phyloP scores from a whole-genome alignment of 2,329 filamentous ascomycete species.

The Pyrenochaeta sp. region DNA sequence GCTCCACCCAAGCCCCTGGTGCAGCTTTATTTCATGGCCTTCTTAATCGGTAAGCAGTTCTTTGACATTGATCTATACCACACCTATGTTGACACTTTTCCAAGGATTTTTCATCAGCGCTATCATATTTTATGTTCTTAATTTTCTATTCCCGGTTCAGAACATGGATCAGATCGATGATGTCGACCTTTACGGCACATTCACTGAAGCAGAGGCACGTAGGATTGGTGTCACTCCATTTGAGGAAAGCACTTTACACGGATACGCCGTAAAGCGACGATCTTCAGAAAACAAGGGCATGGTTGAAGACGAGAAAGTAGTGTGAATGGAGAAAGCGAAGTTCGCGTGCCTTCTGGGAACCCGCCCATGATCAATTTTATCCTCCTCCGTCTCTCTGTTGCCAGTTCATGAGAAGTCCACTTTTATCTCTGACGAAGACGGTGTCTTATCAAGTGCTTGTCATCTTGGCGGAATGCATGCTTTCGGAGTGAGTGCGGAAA shows the following conservation, averaged over 20 bases:
- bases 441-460: too few species aligned
- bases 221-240: slow-evolving; percentile 49
- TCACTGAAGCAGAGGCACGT: slow-evolving; percentile 53
- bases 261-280: neutral
- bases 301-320: slow-evolving; percentile 7
- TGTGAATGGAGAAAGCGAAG: too few species aligned
- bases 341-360: too few species aligned
- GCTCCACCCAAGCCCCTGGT: slow-evolving; percentile 48
- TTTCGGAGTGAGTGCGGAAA: too few species aligned
- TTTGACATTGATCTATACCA: neutral
- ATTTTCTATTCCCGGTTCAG: slow-evolving; percentile 50
- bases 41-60: slow-evolving; percentile 51
- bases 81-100: slow-evolving; percentile 2
- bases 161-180: slow-evolving; percentile 55
- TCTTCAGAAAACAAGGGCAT: slow-evolving; percentile 1
- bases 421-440: too few species aligned
- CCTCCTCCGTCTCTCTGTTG: too few species aligned
- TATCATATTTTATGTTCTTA: slow-evolving; percentile 43
- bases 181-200: slow-evolving; percentile 55
- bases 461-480: too few species aligned
- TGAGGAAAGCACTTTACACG: slow-evolving; percentile 13
- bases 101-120: slow-evolving; percentile 52
- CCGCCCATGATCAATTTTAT: too few species aligned
- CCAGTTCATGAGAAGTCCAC: too few species aligned
- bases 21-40: slow-evolving; percentile 59